Evolutionary conservation across 441 rosid genomes (phyloP).

Genomic region (Aleurites moluccanus): DNA sequence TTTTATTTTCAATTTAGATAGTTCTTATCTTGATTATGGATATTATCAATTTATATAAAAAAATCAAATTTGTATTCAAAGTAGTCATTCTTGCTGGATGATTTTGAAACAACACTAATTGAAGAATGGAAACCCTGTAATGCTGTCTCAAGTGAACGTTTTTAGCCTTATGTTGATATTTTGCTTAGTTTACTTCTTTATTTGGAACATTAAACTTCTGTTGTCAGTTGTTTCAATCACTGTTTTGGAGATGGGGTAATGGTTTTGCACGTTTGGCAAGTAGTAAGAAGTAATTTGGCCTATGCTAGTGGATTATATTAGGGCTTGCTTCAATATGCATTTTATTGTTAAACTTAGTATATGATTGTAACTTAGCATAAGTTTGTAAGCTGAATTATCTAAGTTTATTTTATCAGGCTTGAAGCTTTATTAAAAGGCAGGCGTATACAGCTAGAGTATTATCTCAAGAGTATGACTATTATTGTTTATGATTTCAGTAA

Average conservation of each 20-base stretch:
- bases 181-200: too few species aligned
- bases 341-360: neutral
- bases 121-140: too few species aligned
- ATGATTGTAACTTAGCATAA: neutral
- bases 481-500: neutral
- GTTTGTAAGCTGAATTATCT: neutral
- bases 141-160: too few species aligned
- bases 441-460: neutral
- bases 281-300: neutral
- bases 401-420: neutral
- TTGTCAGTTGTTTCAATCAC: neutral
- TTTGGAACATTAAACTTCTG: too few species aligned
- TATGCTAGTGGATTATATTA: neutral
- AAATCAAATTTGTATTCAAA: neutral
- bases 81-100: neutral
- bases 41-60: neutral
- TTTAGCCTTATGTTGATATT: too few species aligned
- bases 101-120: neutral
- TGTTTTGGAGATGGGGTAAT: neutral
- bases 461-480: neutral
- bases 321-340: neutral
- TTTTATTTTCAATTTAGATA: too few species aligned
- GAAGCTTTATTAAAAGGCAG: neutral
- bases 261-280: neutral
- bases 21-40: too few species aligned